Percentiles rank a stretch among this genome's conserved stretches.
Evolutionary conservation across 2,329 filamentous ascomycete genomes (phyloP).

Genomic region (Fusarium nodosum): DNA sequence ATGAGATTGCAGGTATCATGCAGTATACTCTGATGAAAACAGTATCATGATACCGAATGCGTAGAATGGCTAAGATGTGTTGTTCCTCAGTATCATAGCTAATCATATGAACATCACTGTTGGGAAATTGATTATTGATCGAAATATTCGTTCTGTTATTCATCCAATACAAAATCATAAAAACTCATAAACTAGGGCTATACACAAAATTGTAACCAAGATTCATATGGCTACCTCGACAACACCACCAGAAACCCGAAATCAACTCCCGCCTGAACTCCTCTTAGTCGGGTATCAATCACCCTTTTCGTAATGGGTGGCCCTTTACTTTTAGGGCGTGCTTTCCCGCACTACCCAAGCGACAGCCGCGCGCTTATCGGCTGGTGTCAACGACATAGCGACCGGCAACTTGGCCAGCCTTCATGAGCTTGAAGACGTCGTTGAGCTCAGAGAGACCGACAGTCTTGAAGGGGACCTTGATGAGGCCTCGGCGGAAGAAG

Average conservation of each 20-base stretch:
- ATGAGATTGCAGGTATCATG: background rate
- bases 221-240: constrained; percentile 45
- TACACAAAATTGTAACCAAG: constrained; percentile 44
- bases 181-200: constrained; percentile 45
- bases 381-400: constrained; percentile 84
- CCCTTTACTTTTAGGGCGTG: constrained; percentile 33
- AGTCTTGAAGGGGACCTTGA: constrained; percentile 89
- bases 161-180: constrained; percentile 48
- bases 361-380: constrained; percentile 60
- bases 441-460: constrained; percentile 84
- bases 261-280: constrained; percentile 50
- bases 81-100: background rate
- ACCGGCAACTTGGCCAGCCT: constrained; percentile 78
- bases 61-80: background rate
- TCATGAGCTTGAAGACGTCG: constrained; percentile 83
- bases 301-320: constrained; percentile 42
- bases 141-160: constrained; percentile 46
- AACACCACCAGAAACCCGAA: constrained; percentile 45
- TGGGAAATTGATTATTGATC: constrained; percentile 14
- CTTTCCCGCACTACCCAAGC: constrained; percentile 30
- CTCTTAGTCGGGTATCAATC: constrained; percentile 45
- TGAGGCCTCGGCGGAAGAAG: constrained; percentile 86
- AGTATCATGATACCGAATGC: background rate
- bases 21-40: background rate
- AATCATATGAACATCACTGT: background rate